A percentile compares a stretch with the other conserved stretches of the same genome.
phyloP scores from a whole-genome alignment of 306 rosid species.

The Purshia tridentata region DNA sequence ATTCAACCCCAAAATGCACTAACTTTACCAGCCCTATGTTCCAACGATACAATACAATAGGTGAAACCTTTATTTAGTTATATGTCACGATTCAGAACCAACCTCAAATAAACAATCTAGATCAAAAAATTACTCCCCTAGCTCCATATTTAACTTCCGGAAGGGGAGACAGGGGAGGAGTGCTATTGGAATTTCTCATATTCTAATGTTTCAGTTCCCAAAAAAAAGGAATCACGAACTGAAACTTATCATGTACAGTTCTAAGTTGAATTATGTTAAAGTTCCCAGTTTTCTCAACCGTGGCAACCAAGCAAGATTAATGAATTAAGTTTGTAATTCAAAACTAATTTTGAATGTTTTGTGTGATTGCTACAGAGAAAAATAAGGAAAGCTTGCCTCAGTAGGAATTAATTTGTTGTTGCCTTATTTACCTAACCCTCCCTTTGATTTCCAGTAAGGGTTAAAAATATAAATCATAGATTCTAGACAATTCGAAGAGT shows the following conservation, averaged over 20 bases:
- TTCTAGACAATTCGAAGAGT: too few relatives aligned
- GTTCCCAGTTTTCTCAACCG: not conserved
- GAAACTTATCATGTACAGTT: not conserved
- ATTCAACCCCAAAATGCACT: slow-evolving; percentile 10
- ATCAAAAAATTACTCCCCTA: not conserved
- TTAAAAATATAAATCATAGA: too few relatives aligned
- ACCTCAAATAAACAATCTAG: not conserved
- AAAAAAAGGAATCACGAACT: not conserved
- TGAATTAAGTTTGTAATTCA: not conserved
- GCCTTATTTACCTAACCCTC: not conserved
- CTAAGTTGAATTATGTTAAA: not conserved
- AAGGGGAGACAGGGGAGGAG: too few relatives aligned
- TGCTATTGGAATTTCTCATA: too few relatives aligned
- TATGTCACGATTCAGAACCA: not conserved
- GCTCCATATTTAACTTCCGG: not conserved
- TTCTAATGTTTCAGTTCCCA: too few relatives aligned
- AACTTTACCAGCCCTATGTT: slow-evolving; percentile 1
- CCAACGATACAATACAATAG: slow-evolving; percentile 3
- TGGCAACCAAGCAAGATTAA: not conserved
- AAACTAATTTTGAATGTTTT: too few relatives aligned
- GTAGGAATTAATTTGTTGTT: not conserved
- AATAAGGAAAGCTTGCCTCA: too few relatives aligned
- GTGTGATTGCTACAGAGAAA: too few relatives aligned
- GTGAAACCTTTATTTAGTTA: not conserved
- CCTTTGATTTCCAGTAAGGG: too few relatives aligned